Evolutionary conservation across 805 yeast genomes (phyloP).

Genomic region (Candida krabiensis): DNA sequence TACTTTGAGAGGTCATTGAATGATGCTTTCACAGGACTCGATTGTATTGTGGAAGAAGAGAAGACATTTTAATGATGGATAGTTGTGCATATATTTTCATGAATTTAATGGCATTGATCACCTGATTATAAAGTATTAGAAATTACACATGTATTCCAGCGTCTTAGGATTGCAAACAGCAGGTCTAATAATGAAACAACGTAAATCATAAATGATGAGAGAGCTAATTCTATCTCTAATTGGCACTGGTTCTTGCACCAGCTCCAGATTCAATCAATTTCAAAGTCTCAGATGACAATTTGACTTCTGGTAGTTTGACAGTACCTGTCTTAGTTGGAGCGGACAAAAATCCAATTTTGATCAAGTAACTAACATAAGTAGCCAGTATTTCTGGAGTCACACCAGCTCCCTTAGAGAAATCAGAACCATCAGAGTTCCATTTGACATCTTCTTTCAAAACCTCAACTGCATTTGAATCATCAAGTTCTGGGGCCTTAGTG

Average conservation of each 20-base stretch:
- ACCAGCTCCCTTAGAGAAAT: constrained; percentile 70
- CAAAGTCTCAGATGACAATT: constrained; percentile 56
- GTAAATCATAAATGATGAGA: no score
- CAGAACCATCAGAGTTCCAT: constrained; percentile 53
- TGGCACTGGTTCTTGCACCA: constrained; percentile 72
- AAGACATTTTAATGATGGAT: constrained; percentile 24
- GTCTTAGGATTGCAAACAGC: no score
- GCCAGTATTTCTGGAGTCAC: constrained; percentile 69
- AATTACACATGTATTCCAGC: not conserved
- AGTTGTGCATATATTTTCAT: no score
- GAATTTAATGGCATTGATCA: not conserved
- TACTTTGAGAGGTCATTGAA: constrained; percentile 77
- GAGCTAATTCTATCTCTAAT: no score
- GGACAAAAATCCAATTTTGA: constrained; percentile 77
- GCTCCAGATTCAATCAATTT: constrained; percentile 62
- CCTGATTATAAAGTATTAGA: no score
- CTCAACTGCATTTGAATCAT: constrained; percentile 78
- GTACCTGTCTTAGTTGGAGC: constrained; percentile 49
- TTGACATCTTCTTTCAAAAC: constrained; percentile 60
- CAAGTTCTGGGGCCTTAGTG: constrained; percentile 94
- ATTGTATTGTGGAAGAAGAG: constrained; percentile 72
- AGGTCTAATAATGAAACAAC: no score
- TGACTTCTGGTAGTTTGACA: constrained; percentile 53
- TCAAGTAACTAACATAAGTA: constrained; percentile 75
- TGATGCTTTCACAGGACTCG: constrained; percentile 88